phyloP scores from a whole-genome alignment of 768 basidiomycete genomes.

The Mycena filopes region DNA sequence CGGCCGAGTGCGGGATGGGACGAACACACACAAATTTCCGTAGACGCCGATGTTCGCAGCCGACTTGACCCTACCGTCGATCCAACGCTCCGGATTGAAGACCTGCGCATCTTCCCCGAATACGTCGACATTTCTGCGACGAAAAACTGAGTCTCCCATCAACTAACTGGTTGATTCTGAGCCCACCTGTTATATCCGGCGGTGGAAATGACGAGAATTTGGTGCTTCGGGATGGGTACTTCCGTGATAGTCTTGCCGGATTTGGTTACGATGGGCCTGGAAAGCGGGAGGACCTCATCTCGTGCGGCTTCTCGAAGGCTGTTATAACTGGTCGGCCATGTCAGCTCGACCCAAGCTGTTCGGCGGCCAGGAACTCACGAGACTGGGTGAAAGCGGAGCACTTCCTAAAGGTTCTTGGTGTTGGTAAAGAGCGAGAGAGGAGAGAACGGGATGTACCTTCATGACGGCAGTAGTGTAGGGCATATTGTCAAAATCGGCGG shows the following conservation, averaged over 20 bases:
- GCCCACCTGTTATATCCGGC: constrained; percentile 62
- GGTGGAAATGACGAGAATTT: constrained; percentile 61
- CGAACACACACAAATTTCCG: constrained; percentile 54
- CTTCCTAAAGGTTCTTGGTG: not conserved
- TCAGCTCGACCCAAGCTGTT: too few species aligned
- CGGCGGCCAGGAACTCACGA: not conserved
- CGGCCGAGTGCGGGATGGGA: not conserved
- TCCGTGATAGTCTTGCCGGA: constrained; percentile 55
- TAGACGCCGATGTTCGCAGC: constrained; percentile 57
- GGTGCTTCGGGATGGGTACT: constrained; percentile 61
- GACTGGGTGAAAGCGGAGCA: constrained; percentile 9
- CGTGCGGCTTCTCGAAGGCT: constrained; percentile 42
- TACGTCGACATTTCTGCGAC: constrained; percentile 56
- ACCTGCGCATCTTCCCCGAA: constrained; percentile 66
- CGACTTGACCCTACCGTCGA: constrained; percentile 47
- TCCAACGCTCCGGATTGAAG: constrained; percentile 69
- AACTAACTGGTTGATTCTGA: constrained; percentile 29
- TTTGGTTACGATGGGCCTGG: constrained; percentile 58
- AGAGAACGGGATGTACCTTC: constrained; percentile 45
- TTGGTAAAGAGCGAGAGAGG: not conserved
- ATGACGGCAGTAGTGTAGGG: constrained; percentile 58
- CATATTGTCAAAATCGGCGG: constrained; percentile 62
- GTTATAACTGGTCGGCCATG: not conserved
- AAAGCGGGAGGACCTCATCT: constrained; percentile 71
- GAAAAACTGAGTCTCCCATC: not conserved